A percentile compares a stretch with the other conserved stretches of the same genome.
These are phyloP conservation scores for Hyphopichia wangnamkhiaoensis DNA, from an alignment of 1,139 yeast species.

Conservation along the genomic window DNA sequence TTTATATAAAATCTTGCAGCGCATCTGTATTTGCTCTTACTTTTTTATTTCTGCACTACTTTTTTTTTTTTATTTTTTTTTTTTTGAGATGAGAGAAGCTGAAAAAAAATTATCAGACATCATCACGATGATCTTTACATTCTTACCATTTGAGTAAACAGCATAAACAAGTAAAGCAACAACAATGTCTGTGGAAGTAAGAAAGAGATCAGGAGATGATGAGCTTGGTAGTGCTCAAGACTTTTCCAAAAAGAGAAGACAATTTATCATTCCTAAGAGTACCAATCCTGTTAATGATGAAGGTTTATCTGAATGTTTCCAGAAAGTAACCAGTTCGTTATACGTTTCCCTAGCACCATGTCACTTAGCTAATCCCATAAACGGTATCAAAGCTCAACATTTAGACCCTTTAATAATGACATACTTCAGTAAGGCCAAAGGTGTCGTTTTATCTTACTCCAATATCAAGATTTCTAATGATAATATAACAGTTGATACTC, in stretches of 20 bases:
- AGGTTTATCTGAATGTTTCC: slow-evolving; percentile 65
- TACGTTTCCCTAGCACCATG: slow-evolving; percentile 88
- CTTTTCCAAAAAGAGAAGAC: slow-evolving; percentile 21
- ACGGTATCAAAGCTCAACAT: slow-evolving; percentile 84
- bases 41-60: neutral
- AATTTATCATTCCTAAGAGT: slow-evolving; percentile 23
- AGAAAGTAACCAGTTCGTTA: slow-evolving; percentile 59
- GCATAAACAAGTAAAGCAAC: slow-evolving; percentile 2
- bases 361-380: slow-evolving; percentile 63
- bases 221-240: slow-evolving; percentile 11
- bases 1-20: too few relatives aligned
- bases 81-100: slow-evolving; percentile 6
- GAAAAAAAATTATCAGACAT: neutral
- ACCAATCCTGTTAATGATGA: slow-evolving; percentile 36
- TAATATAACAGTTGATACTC: slow-evolving; percentile 33
- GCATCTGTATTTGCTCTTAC: too few relatives aligned
- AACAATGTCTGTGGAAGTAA: slow-evolving; percentile 14
- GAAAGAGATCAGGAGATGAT: slow-evolving; percentile 11
- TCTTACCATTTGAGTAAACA: slow-evolving; percentile 1
- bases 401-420: slow-evolving; percentile 88
- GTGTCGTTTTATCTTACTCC: slow-evolving; percentile 80
- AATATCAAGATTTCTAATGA: slow-evolving; percentile 49
- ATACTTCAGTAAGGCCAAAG: slow-evolving; percentile 69
- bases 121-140: slow-evolving; percentile 2
- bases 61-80: slow-evolving; percentile 5